A percentile compares a stretch with the other conserved stretches of the same genome.
Evolutionary conservation across 2,329 filamentous ascomycete genomes (phyloP).

Genomic region (Colletotrichum sp.): DNA sequence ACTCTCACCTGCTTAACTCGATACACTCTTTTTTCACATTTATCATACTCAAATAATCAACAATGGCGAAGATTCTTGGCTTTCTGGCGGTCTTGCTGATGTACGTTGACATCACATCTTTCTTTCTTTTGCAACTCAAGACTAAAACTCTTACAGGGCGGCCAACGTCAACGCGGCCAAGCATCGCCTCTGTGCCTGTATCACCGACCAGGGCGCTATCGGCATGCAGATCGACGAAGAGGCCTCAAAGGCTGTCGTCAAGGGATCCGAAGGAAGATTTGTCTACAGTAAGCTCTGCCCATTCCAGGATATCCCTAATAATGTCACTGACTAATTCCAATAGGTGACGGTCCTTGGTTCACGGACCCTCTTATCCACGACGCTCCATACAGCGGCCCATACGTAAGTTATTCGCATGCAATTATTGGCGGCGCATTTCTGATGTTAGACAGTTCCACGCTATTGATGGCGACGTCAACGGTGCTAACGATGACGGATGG

Average conservation of each 20-base stretch:
- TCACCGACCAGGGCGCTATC: not conserved
- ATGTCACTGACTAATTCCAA: not conserved
- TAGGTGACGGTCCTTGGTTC: not conserved
- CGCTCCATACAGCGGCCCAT: not conserved
- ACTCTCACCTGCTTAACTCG: not conserved
- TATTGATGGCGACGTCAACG: not conserved
- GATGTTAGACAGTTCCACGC: not conserved
- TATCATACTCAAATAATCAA: not conserved
- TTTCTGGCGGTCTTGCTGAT: not conserved
- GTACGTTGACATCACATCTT: not conserved
- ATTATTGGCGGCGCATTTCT: accelerated
- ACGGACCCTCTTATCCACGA: not conserved
- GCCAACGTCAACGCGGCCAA: not conserved
- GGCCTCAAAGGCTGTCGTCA: not conserved
- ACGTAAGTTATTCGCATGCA: accelerated
- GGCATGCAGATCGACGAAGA: not conserved
- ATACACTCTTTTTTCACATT: not conserved
- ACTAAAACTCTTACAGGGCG: not conserved
- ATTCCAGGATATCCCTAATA: accelerated
- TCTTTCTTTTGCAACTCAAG: not conserved
- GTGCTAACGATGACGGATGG: not conserved
- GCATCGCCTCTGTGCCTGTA: not conserved
- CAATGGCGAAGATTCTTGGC: not conserved
- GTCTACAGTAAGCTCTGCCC: not conserved
- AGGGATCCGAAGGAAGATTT: not conserved